phyloP scores from a whole-genome alignment of 345 rosid species.

The Pugionium cornutum region DNA sequence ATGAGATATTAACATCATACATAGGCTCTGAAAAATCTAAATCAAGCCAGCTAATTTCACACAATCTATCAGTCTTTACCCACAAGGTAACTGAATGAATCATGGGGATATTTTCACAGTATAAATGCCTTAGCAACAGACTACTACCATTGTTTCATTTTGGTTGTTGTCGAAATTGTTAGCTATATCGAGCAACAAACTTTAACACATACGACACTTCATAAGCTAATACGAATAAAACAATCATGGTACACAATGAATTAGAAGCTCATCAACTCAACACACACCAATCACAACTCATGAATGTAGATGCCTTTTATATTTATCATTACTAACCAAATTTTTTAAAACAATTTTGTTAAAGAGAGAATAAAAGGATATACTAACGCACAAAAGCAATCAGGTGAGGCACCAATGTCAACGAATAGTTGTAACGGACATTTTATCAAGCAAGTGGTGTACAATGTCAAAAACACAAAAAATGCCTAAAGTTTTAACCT shows the following conservation, averaged over 20 bases:
- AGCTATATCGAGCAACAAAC: too few species aligned
- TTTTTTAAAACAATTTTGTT: too few species aligned
- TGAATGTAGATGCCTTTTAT: neutral
- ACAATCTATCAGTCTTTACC: too few species aligned
- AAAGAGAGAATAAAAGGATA: neutral
- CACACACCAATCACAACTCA: constrained; percentile 4
- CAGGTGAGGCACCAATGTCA: neutral
- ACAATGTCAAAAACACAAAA: neutral
- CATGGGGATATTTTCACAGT: too few species aligned
- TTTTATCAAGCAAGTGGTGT: neutral
- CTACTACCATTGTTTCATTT: too few species aligned
- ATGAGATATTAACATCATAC: constrained; percentile 9
- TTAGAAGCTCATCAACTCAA: constrained; percentile 7
- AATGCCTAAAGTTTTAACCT: neutral
- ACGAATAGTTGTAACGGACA: neutral
- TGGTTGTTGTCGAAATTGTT: too few species aligned
- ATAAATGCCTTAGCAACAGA: too few species aligned
- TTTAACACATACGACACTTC: too few species aligned
- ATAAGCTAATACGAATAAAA: neutral
- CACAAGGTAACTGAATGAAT: too few species aligned
- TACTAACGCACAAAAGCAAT: neutral
- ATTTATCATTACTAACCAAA: neutral
- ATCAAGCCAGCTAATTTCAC: constrained; percentile 3
- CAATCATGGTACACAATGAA: neutral
- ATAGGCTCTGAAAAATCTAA: neutral